Base-by-base conservation (phyloP, 352 stramenopile species). In the Phytophthora ohioensis region DNA sequence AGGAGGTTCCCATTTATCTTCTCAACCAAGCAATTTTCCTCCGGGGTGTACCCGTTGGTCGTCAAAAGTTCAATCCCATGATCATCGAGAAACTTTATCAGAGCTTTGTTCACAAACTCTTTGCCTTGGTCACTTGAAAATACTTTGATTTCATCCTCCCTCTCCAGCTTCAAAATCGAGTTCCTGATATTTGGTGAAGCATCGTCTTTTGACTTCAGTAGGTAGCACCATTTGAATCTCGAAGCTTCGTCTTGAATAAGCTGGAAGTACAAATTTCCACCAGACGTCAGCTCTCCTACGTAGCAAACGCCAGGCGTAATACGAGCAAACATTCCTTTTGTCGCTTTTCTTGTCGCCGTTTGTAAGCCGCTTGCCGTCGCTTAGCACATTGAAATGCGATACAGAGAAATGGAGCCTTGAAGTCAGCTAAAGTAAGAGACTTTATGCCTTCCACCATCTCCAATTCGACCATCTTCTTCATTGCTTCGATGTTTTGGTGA, bases 1-100 rank as follows among this genome's bases (percentile, higher is more conserved):
- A 64, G 2, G 4, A 64, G 12, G 2, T 39, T 64, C 0, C 57
- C 34, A 15, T 64, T 64, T 3, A 58, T 27, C 36, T 57, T 65
- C 27, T 57, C 43, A 3, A 64, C 46, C 12, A 65, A 12, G 36
- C 46, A 34, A 15, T 51, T 57, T 21, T 66, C 58, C 13, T 66
- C 36, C 0, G 58, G 47, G 1, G 58, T 66, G 47, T 66, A 58
- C 0, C 47, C 46, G 13, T 66, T 66, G 7, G 34, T 47, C 1
- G 35, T 57, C 12, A 55, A 13, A 2, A 41, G 10, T 30, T 11
- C 21, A 48, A 54, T 42, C 11, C 17, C 17, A 13, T 55, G 11
- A 30, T 41, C 6, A 10, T 12, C 3, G 3, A 55, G 12, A 5
- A 55, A 55, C 11, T 27, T 30, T 0, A 11, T 41, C 47, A 55